A percentile compares a stretch with the other conserved stretches of the same genome.
These are phyloP conservation scores for Hypoxylon sp. DNA, from an alignment of 2,329 filamentous ascomycete species.

Conservation along the genomic window DNA sequence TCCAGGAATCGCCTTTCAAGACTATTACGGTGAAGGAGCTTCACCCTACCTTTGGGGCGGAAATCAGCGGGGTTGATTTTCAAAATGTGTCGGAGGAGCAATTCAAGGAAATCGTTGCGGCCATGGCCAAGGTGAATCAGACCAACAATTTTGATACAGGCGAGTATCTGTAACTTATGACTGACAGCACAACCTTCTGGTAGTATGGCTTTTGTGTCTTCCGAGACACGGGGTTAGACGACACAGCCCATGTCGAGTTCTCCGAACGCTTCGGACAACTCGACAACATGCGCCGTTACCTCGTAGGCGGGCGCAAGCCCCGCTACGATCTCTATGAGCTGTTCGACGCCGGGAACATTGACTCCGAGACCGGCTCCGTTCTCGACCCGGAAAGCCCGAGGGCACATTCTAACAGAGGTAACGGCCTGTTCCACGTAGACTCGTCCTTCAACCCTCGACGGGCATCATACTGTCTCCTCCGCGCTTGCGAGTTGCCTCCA, in stretches of 20 bases:
- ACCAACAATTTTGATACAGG: background rate
- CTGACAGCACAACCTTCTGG: background rate
- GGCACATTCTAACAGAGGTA: slow-evolving; percentile 54
- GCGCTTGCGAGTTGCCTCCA: slow-evolving; percentile 63
- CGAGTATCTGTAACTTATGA: background rate
- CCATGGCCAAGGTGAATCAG: slow-evolving; percentile 52
- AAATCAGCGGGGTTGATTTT: slow-evolving; percentile 52
- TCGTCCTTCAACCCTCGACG: slow-evolving; percentile 67
- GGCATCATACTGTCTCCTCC: slow-evolving; percentile 64
- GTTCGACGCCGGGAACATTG: slow-evolving; percentile 69
- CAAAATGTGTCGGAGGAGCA: slow-evolving; percentile 51
- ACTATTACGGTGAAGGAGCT: slow-evolving; percentile 47
- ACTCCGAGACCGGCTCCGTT: slow-evolving; percentile 53
- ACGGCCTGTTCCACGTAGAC: slow-evolving; percentile 67
- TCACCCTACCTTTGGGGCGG: slow-evolving; percentile 51
- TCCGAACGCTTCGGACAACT: slow-evolving; percentile 65
- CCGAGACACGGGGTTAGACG: slow-evolving; percentile 62
- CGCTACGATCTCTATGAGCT: slow-evolving; percentile 64
- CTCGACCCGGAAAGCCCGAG: slow-evolving; percentile 42
- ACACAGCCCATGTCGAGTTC: slow-evolving; percentile 65
- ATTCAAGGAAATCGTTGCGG: slow-evolving; percentile 50
- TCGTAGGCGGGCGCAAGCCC: slow-evolving; percentile 59
- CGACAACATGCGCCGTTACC: slow-evolving; percentile 66
- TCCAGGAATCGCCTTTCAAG: slow-evolving; percentile 47
- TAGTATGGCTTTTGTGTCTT: slow-evolving; percentile 67